phyloP scores from a whole-genome alignment of 495 filamentous ascomycete genomes.

The Aspergillus ostianus region DNA sequence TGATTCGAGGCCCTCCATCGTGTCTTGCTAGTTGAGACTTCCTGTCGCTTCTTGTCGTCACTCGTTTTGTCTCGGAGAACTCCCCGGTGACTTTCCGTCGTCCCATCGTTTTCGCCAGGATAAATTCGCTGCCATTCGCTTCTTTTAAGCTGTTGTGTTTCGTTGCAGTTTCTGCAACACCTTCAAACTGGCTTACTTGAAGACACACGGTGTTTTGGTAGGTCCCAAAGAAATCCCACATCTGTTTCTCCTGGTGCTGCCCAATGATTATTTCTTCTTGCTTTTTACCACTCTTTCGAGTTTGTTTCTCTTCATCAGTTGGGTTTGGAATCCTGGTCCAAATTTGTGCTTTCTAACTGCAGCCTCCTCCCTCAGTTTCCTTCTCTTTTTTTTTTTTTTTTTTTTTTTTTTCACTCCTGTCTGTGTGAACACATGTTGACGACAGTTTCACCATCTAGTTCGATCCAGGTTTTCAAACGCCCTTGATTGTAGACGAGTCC shows the following conservation, averaged over 20 bases:
- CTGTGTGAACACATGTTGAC: slow-evolving; percentile 19
- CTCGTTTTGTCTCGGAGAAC: slow-evolving; percentile 48
- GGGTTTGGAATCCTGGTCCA: slow-evolving; percentile 16
- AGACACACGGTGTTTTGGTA: slow-evolving; percentile 51
- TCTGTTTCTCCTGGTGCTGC: slow-evolving; percentile 19
- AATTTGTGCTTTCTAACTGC: slow-evolving; percentile 12
- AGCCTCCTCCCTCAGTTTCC: no score
- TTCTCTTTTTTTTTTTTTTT: neutral
- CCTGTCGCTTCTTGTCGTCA: slow-evolving; percentile 41
- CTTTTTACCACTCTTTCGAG: slow-evolving; percentile 4
- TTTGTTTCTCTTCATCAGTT: slow-evolving; percentile 5
- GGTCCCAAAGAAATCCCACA: slow-evolving; percentile 26
- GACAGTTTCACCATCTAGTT: slow-evolving; percentile 30
- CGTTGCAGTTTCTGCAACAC: slow-evolving; percentile 51
- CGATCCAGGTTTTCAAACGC: slow-evolving; percentile 50
- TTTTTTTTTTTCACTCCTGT: slow-evolving; percentile 8
- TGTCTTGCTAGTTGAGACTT: slow-evolving; percentile 28
- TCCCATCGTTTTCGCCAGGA: slow-evolving; percentile 37
- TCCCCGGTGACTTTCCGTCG: slow-evolving; percentile 34
- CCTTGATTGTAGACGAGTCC: slow-evolving; percentile 53
- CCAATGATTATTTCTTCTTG: slow-evolving; percentile 23
- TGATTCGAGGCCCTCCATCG: slow-evolving; percentile 38
- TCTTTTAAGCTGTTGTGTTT: slow-evolving; percentile 39
- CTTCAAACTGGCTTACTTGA: slow-evolving; percentile 56
- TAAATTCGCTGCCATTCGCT: slow-evolving; percentile 54